Evolutionary conservation across 2,329 filamentous ascomycete genomes (phyloP).

Genomic region (Aspergillus carbonarius): DNA sequence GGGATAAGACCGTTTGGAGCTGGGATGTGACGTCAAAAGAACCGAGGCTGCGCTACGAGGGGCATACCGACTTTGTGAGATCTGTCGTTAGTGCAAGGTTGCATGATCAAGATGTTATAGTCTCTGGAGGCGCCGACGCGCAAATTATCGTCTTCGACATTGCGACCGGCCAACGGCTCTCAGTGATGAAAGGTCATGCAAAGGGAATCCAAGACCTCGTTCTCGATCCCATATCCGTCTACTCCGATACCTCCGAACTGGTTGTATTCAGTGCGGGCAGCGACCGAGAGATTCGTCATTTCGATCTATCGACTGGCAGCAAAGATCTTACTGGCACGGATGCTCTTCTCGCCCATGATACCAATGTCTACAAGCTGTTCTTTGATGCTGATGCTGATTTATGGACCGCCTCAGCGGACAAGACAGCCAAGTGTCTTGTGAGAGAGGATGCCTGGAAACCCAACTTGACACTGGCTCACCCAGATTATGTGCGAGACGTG

Average conservation of each 20-base stretch:
- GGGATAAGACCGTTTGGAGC: constrained; percentile 91
- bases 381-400: constrained; percentile 74
- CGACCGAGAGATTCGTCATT: constrained; percentile 75
- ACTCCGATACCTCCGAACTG: constrained; percentile 40
- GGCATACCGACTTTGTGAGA: constrained; percentile 92
- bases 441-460: constrained; percentile 66
- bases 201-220: constrained; percentile 78
- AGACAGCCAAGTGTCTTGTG: constrained; percentile 76
- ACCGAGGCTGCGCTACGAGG: constrained; percentile 62
- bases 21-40: constrained; percentile 66
- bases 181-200: constrained; percentile 74
- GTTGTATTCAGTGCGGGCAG: constrained; percentile 77
- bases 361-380: constrained; percentile 77
- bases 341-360: constrained; percentile 78
- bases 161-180: constrained; percentile 64
- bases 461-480: constrained; percentile 74
- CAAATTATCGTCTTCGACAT: constrained; percentile 84
- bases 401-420: constrained; percentile 93
- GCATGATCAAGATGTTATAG: constrained; percentile 60
- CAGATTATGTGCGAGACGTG: constrained; percentile 86
- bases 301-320: constrained; percentile 32
- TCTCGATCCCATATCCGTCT: constrained; percentile 66
- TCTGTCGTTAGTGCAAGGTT: constrained; percentile 65
- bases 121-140: constrained; percentile 75
- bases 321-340: constrained; percentile 57